These are phyloP conservation scores for Thelonectria blattea DNA, from an alignment of 2,329 filamentous ascomycete genomes.

Conservation along the genomic window DNA sequence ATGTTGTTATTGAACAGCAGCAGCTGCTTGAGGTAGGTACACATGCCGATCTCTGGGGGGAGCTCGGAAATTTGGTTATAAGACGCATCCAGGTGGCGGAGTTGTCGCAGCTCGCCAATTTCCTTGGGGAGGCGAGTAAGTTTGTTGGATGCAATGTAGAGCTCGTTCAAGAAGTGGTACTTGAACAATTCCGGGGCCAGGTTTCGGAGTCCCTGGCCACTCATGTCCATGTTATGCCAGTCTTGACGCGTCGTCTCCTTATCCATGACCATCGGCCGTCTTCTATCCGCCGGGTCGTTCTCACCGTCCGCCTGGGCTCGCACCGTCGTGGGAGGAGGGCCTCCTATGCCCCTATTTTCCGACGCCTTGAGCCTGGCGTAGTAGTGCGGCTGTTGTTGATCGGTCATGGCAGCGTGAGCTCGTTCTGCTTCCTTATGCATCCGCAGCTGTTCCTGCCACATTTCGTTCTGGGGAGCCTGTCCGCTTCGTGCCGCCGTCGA, in stretches of 20 bases:
- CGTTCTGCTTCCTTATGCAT: slow-evolving; percentile 78
- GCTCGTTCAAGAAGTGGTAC: slow-evolving; percentile 87
- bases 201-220: slow-evolving; percentile 90
- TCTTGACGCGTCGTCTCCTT: slow-evolving; percentile 74
- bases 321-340: slow-evolving; percentile 57
- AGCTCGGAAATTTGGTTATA: slow-evolving; percentile 84
- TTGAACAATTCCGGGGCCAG: slow-evolving; percentile 80
- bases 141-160: slow-evolving; percentile 94
- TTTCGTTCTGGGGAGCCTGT: slow-evolving; percentile 64
- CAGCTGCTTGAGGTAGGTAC: slow-evolving; percentile 86
- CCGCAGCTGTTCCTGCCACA: slow-evolving; percentile 89
- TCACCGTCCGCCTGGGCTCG: slow-evolving; percentile 56
- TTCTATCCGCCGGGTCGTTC: slow-evolving; percentile 61
- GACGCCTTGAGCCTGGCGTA: slow-evolving; percentile 75
- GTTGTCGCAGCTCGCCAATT: slow-evolving; percentile 81
- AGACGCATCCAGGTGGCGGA: slow-evolving; percentile 86
- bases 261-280: slow-evolving; percentile 69
- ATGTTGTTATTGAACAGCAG: slow-evolving; percentile 92
- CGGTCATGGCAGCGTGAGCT: slow-evolving; percentile 73
- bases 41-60: slow-evolving; percentile 94
- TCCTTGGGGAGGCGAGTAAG: slow-evolving; percentile 78
- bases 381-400: slow-evolving; percentile 69
- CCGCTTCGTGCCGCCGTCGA: slow-evolving; percentile 53
- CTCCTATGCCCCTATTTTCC: slow-evolving; percentile 71
- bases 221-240: slow-evolving; percentile 93